phyloP scores from a whole-genome alignment of 371 early-diverging fungal genomes.

The Mucor circinelloides region DNA sequence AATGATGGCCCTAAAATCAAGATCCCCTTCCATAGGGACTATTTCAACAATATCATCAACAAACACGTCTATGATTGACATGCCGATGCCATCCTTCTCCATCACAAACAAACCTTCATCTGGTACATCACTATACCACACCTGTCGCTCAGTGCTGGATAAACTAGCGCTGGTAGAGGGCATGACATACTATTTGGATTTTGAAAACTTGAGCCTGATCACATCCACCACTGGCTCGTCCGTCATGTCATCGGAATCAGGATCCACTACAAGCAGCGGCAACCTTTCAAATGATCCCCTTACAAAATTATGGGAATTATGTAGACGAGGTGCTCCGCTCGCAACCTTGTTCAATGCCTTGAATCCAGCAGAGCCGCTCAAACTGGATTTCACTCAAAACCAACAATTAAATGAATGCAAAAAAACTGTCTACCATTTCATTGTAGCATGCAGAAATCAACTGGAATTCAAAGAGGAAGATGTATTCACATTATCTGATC shows the following conservation, averaged over 20 bases:
- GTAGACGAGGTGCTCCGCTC: constrained; percentile 86
- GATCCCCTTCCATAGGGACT: constrained; percentile 36
- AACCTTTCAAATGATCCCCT: constrained; percentile 70
- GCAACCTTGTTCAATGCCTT: constrained; percentile 82
- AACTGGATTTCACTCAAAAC: constrained; percentile 48
- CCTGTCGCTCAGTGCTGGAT: constrained; percentile 62
- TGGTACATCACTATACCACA: constrained; percentile 64
- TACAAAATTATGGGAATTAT: constrained; percentile 83
- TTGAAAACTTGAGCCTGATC: constrained; percentile 4
- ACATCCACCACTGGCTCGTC: constrained; percentile 20
- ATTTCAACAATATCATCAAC: constrained; percentile 16
- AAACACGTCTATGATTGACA: constrained; percentile 26
- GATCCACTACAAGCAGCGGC: constrained; percentile 9
- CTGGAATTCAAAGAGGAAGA: constrained; percentile 74
- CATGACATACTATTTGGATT: constrained; percentile 58
- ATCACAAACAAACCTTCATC: constrained; percentile 41
- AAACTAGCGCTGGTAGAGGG: constrained; percentile 62
- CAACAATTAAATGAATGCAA: constrained; percentile 70
- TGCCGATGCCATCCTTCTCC: constrained; percentile 32
- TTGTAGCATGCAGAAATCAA: constrained; percentile 73
- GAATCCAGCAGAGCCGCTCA: constrained; percentile 55
- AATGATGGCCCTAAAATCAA: constrained; percentile 22
- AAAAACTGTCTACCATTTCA: constrained; percentile 78
- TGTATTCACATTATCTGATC: constrained; percentile 81
- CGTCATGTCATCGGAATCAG: constrained; percentile 29